These are phyloP conservation scores for Xanthoconium purpureum DNA, from an alignment of 768 basidiomycete species.

Conservation along the genomic window DNA sequence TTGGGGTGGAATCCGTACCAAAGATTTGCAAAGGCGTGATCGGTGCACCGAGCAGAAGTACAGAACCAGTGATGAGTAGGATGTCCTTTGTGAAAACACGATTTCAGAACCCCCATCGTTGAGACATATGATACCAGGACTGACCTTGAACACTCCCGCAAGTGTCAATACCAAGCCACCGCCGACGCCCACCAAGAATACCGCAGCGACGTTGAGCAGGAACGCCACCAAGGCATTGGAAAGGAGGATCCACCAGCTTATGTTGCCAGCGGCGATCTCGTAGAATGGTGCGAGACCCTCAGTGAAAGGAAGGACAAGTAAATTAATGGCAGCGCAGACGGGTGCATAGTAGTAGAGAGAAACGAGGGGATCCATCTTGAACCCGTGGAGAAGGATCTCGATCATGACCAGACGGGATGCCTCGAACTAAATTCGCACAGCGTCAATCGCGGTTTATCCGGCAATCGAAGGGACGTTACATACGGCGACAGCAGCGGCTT, in stretches of 20 bases:
- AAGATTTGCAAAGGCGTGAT: constrained; percentile 85
- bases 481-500: constrained; percentile 82
- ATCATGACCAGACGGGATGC: constrained; percentile 95
- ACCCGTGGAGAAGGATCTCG: constrained; percentile 86
- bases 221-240: constrained; percentile 88
- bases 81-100: constrained; percentile 62
- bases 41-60: constrained; percentile 74
- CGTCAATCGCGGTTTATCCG: background rate
- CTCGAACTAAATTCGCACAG: constrained; percentile 63
- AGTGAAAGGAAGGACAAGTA: constrained; percentile 82
- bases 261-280: constrained; percentile 46
- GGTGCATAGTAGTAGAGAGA: constrained; percentile 97
- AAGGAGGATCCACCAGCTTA: constrained; percentile 71
- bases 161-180: constrained; percentile 88
- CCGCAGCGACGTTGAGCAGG: constrained; percentile 87
- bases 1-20: constrained; percentile 41
- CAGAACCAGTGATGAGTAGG: constrained; percentile 87
- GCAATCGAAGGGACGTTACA: background rate
- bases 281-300: constrained; percentile 88
- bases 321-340: constrained; percentile 89
- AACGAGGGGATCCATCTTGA: constrained; percentile 97
- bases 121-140: constrained; percentile 8
- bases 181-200: constrained; percentile 87
- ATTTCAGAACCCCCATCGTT: constrained; percentile 2
- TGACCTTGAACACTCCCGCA: constrained; percentile 89